A percentile compares a stretch with the other conserved stretches of the same genome.
phyloP scores from a whole-genome alignment of 805 yeast genomes.

The Candida endomychidarum region DNA sequence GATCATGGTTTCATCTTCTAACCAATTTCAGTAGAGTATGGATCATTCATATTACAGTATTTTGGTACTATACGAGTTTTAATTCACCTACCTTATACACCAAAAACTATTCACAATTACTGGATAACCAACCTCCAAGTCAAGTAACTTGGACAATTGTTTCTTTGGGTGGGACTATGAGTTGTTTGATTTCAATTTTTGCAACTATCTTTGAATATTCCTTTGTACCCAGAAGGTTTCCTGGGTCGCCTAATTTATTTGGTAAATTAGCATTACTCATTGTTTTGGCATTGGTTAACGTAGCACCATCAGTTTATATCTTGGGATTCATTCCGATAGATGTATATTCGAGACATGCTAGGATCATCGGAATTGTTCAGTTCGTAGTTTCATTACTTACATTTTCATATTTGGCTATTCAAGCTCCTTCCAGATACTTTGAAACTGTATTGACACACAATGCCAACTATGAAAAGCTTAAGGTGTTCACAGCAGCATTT shows the following conservation, averaged over 20 bases:
- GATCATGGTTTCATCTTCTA: conserved; percentile 51
- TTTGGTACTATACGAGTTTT: conserved; percentile 53
- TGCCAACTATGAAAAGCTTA: conserved; percentile 11
- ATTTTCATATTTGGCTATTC: conserved; percentile 28
- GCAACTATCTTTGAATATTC: conserved; percentile 26
- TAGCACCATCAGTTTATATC: conserved; percentile 30
- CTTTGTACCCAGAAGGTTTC: conserved; percentile 28
- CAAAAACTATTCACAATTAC: conserved; percentile 34
- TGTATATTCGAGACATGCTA: conserved; percentile 24
- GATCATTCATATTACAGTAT: conserved; percentile 50
- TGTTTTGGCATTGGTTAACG: conserved; percentile 20
- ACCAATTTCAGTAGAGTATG: conserved; percentile 53
- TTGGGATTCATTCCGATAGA: conserved; percentile 25
- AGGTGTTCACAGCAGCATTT: conserved; percentile 23
- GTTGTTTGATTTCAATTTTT: conserved; percentile 28
- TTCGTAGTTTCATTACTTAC: conserved; percentile 29
- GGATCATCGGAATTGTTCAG: conserved; percentile 24
- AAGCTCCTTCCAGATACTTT: conserved; percentile 26
- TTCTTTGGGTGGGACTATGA: conserved; percentile 47
- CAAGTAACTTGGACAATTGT: conserved; percentile 46
- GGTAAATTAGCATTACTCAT: conserved; percentile 18
- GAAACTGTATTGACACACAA: conserved; percentile 9
- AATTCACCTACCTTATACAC: conserved; percentile 53
- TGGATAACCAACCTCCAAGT: conserved; percentile 45
- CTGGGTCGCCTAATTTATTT: conserved; percentile 20